These are phyloP conservation scores for Akanthomyces uredinophilus DNA, from an alignment of 2,329 filamentous ascomycete species.

Conservation along the genomic window DNA sequence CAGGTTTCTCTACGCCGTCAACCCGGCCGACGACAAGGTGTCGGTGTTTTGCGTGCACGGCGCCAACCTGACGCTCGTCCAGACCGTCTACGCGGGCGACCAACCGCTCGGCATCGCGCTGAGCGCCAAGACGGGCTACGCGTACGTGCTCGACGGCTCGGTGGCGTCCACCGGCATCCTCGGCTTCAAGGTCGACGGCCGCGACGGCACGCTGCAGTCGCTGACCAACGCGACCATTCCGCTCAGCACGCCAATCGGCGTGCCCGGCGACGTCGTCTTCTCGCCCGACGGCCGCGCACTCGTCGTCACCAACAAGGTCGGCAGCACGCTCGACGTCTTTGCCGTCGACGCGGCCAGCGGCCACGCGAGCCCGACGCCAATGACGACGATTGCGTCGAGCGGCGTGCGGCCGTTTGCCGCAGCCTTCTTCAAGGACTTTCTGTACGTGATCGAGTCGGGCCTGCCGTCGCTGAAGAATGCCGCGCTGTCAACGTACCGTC, in stretches of 20 bases:
- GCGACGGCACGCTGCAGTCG: slow-evolving; percentile 16
- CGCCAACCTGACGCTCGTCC: slow-evolving; percentile 17
- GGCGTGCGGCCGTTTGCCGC: slow-evolving; percentile 18
- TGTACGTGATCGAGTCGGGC: slow-evolving; percentile 18
- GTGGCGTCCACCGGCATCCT: slow-evolving; percentile 21
- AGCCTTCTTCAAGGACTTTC: slow-evolving; percentile 10
- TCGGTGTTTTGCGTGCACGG: slow-evolving; percentile 19
- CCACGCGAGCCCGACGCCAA: slow-evolving; percentile 16
- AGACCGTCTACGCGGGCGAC: slow-evolving; percentile 20
- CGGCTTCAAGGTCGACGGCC: slow-evolving; percentile 18
- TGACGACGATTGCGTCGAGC: slow-evolving; percentile 16
- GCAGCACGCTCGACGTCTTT: slow-evolving; percentile 20
- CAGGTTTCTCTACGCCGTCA: slow-evolving; percentile 20
- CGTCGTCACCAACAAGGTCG: slow-evolving; percentile 21
- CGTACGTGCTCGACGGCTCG: slow-evolving; percentile 19
- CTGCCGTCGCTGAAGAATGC: slow-evolving; percentile 16
- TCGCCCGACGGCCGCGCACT: slow-evolving; percentile 17
- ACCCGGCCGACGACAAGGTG: slow-evolving; percentile 18
- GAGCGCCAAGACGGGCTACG: slow-evolving; percentile 18
- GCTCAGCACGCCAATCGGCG: slow-evolving; percentile 20
- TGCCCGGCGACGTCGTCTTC: slow-evolving; percentile 19
- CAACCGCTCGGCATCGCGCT: slow-evolving; percentile 20
- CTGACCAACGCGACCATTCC: slow-evolving; percentile 20
- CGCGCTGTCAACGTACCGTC: slow-evolving; percentile 17
- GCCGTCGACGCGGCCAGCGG: slow-evolving; percentile 15